Percentiles rank a stretch among this genome's conserved stretches.
Evolutionary conservation across 108 stramenopile species (phyloP).

Genomic region (Skeletonema costatum): DNA sequence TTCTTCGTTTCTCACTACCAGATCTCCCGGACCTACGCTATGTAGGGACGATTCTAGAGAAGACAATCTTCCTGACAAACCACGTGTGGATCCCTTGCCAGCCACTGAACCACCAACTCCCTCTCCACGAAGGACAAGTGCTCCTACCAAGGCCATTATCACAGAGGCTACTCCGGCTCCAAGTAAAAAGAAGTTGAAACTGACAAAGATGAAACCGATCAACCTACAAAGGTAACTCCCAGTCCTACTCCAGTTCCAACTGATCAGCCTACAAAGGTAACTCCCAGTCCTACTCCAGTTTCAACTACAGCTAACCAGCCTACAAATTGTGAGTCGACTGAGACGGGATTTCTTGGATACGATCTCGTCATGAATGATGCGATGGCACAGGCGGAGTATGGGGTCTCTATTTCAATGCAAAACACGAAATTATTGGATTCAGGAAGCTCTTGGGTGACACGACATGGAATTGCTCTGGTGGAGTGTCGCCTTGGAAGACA

Average conservation of each 20-base stretch:
- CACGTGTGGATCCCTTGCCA: too few relatives aligned
- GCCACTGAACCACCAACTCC: too few relatives aligned
- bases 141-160: background rate
- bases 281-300: background rate
- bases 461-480: constrained; percentile 25
- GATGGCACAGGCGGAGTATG: constrained; percentile 9
- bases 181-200: background rate
- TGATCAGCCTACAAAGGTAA: background rate
- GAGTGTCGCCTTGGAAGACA: constrained; percentile 29
- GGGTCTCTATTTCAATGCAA: constrained; percentile 24
- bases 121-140: background rate
- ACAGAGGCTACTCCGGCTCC: background rate
- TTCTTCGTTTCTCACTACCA: background rate
- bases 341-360: background rate
- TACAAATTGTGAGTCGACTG: background rate
- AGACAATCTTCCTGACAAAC: background rate
- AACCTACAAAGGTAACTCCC: background rate
- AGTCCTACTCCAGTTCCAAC: background rate
- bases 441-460: constrained; percentile 10
- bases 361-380: background rate
- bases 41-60: background rate
- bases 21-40: background rate
- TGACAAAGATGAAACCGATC: background rate
- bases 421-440: constrained; percentile 8
- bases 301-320: background rate